Evolutionary conservation across 306 rosid genomes (phyloP), one percentile per base, ranked within the genome.

Genomic region (Coriaria nepalensis): DNA sequence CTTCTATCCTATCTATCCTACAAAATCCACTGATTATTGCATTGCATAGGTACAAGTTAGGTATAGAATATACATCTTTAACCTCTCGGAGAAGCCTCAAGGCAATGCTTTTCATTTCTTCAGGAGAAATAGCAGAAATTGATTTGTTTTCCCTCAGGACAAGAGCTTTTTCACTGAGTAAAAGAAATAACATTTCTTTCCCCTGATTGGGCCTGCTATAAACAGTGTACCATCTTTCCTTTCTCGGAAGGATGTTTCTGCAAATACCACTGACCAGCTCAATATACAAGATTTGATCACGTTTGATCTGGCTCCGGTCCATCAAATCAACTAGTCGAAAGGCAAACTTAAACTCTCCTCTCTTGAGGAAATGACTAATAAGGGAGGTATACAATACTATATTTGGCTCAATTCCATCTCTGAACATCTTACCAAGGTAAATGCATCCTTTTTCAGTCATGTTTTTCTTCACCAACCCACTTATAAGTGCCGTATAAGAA

Each of bases 381-480:
- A 73, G 66, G 13, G 69, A 45, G 35, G 75, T 64, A 49, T 68
- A 68, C 7, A 73, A 15, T 14, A 68, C 69, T 11, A 35, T 49
- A 60, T 64, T 68, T 38, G 79, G 75, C 51, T 11, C 11, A 55
- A 68, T 10, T 12, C 66, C 79, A 34, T 73, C 69, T 55, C 45
- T 47, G 13, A 65, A 56, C 79, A 73, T 73, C 50, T 52, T 73
- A 34, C 42, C 62, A 39, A 73, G 64, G 54, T 73, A 68, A n/a
- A 40, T 5, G 43, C 72, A 73, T 37, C 72, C 79, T 40, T 44
- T 37, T 0, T 61, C 63, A 64, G 49, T 60, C 79, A 68, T 64
- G 46, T 63, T 50, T 48, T 37, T 57, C 56, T 68, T 68, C 13
- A 68, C 62, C 47, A 73, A 57, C 9, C 72, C 72, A 64, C 63